Evolutionary conservation across 305 asterid species (phyloP).

Genomic region (Caryopteris hybrid): DNA sequence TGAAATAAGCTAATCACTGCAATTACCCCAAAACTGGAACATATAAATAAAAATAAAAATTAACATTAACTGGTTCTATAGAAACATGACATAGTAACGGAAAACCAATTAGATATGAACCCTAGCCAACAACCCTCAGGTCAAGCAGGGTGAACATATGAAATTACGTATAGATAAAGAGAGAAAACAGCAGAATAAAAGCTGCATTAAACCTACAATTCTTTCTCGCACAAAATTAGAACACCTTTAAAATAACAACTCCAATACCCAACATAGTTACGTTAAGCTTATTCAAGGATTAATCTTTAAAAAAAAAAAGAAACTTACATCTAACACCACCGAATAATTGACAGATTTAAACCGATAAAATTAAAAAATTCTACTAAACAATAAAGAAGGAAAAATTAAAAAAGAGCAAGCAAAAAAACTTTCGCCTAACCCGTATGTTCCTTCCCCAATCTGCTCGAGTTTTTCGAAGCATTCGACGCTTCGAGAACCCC

Average conservation of each 20-base stretch:
- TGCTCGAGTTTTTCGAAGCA: constrained; percentile 91
- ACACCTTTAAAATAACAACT: not conserved
- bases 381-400: not conserved
- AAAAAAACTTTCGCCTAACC: constrained; percentile 29
- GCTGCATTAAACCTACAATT: constrained; percentile 7
- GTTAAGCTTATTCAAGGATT: not conserved
- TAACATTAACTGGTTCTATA: too few relatives aligned
- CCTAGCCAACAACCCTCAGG: not conserved
- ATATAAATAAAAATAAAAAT: not conserved
- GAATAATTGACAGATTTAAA: not conserved
- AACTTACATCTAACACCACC: not conserved
- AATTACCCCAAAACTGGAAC: not conserved
- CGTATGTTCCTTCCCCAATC: constrained; percentile 99
- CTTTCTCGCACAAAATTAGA: not conserved
- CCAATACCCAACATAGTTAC: not conserved
- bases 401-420: not conserved
- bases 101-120: not conserved
- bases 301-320: not conserved
- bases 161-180: not conserved
- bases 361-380: not conserved
- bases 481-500: constrained; percentile 95
- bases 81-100: not conserved
- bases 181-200: not conserved
- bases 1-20: not conserved
- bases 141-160: not conserved